These are phyloP conservation scores for Mycena epipterygia DNA, from an alignment of 768 basidiomycete species.

Conservation along the genomic window DNA sequence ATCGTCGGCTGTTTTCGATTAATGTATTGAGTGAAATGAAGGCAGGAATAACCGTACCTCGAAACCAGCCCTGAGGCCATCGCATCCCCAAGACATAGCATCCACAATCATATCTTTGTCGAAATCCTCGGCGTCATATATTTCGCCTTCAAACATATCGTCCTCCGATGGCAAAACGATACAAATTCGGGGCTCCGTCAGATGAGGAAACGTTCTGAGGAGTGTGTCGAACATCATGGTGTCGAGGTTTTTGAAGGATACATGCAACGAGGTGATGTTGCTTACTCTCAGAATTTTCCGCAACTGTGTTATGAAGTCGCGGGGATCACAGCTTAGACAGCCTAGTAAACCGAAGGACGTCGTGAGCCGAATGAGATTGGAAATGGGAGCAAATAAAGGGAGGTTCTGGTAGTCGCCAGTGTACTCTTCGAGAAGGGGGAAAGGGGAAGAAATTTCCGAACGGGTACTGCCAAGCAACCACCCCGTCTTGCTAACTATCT, in stretches of 20 bases:
- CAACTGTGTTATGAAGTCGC: not conserved
- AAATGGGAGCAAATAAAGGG: not conserved
- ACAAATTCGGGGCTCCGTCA: not conserved
- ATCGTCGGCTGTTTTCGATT: too few relatives aligned
- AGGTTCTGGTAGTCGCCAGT: not conserved
- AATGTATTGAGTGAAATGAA: too few relatives aligned
- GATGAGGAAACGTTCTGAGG: too few relatives aligned
- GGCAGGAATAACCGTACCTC: too few relatives aligned
- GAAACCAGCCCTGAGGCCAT: too few relatives aligned
- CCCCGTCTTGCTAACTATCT: not conserved
- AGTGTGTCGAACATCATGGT: too few relatives aligned
- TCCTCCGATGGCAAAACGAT: not conserved
- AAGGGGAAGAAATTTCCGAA: not conserved
- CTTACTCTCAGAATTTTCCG: not conserved
- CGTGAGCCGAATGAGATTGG: not conserved
- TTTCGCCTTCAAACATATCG: too few relatives aligned
- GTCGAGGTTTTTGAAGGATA: not conserved
- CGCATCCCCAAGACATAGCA: too few relatives aligned
- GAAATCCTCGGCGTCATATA: too few relatives aligned
- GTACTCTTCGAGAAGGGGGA: not conserved
- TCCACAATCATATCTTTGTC: too few relatives aligned
- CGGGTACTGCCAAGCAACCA: too few relatives aligned
- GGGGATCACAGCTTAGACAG: not conserved
- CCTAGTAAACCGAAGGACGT: not conserved
- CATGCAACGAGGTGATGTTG: conserved; percentile 1